Evolutionary conservation across 1,139 yeast genomes (phyloP), one percentile per base, ranked within the genome.

Genomic region (Saccharomyces hybrid): DNA sequence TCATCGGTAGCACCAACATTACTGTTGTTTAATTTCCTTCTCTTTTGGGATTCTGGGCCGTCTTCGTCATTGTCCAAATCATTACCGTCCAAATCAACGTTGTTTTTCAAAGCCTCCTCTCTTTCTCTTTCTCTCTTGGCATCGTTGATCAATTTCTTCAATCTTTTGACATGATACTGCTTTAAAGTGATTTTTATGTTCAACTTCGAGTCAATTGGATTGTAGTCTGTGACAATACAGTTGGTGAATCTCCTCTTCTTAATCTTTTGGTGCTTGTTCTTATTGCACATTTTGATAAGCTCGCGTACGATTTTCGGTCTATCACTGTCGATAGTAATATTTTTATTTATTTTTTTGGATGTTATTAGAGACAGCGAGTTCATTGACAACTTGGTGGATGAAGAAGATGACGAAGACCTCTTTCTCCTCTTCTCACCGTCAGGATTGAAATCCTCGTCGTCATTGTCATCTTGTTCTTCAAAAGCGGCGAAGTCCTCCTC

Each of bases 201-300:
- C 13, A 64, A 51, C 48, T 59, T 58, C 14, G 56, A 58, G 32
- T 56, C 61, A 9, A 55, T 47, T 23, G 64, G 62, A 42, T 55
- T 57, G 50, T 65, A 65, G 11, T 66, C 66, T 27, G 57, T 54
- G 20, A 68, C 63, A 8, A 61, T 59, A 25, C 65, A 61, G 50
- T 63, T 66, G 4, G 71, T 68, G 53, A 67, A 68, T 49, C 67
- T 62, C 53, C 71, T 64, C 56, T 68, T 68, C 53, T 64, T 67
- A n/a, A 60, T 60, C 53, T 64, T 65, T 50, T 59, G 66, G 20
- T 57, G 57, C 50, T 61, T 61, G 53, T 61, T 66, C 55, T 66
- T 67, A 46, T 64, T 65, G 41, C 62, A 61, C 64, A 67, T 61
- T 55, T 65, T 64, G 16, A 61, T 57, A 52, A 68, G 55, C 51